These are phyloP conservation scores for Trametes cingulata DNA, from an alignment of 768 basidiomycete genomes.

Conservation along the genomic window DNA sequence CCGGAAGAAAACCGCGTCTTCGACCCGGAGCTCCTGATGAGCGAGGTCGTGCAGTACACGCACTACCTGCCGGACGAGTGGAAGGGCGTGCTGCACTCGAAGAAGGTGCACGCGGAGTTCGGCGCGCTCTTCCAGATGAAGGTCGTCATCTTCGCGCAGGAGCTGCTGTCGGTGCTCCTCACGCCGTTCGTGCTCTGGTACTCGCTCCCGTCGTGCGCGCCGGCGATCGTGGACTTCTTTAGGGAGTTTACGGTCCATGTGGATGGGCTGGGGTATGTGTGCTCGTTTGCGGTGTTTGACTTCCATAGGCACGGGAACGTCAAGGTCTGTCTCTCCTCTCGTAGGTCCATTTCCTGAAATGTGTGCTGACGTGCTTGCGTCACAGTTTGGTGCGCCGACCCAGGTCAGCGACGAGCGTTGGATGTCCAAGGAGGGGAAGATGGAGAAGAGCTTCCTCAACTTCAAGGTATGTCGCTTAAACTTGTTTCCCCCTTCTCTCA, in stretches of 20 bases:
- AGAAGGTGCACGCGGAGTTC: slow-evolving; percentile 89
- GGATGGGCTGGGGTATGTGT: slow-evolving; percentile 94
- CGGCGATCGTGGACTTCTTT: slow-evolving; percentile 95
- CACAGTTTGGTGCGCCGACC: slow-evolving; percentile 83
- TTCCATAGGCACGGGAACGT: slow-evolving; percentile 93
- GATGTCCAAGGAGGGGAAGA: slow-evolving; percentile 91
- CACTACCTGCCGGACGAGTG: slow-evolving; percentile 96
- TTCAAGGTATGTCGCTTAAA: slow-evolving; percentile 62
- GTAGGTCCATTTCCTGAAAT: no score
- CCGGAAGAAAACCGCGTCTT: slow-evolving; percentile 93
- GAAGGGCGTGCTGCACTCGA: slow-evolving; percentile 87
- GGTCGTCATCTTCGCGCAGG: slow-evolving; percentile 80
- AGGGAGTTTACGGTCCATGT: slow-evolving; percentile 97
- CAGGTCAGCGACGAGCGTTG: slow-evolving; percentile 67
- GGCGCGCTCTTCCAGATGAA: slow-evolving; percentile 95
- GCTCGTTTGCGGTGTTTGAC: slow-evolving; percentile 98
- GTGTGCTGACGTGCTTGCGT: not conserved
- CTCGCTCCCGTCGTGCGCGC: slow-evolving; percentile 86
- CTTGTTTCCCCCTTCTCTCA: not conserved
- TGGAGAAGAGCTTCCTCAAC: slow-evolving; percentile 97
- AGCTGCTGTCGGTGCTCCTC: slow-evolving; percentile 86
- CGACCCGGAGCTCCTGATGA: slow-evolving; percentile 92
- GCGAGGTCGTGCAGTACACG: slow-evolving; percentile 88
- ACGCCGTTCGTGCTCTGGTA: slow-evolving; percentile 95
- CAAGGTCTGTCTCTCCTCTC: slow-evolving; percentile 51